These are phyloP conservation scores for Cladosporium colombiae DNA, from an alignment of 2,329 filamentous ascomycete species.

Conservation along the genomic window DNA sequence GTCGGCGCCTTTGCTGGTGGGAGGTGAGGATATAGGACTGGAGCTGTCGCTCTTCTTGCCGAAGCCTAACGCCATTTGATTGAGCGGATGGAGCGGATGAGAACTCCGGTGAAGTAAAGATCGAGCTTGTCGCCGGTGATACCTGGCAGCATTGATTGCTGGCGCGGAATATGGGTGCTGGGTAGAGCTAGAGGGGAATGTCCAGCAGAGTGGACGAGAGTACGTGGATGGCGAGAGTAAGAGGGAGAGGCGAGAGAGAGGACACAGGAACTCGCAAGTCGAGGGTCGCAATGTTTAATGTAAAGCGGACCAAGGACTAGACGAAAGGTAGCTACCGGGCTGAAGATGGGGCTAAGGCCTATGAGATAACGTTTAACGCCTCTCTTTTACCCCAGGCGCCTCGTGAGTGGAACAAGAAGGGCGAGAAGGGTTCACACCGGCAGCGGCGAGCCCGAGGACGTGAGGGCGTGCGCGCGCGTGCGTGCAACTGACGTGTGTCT, in stretches of 20 bases:
- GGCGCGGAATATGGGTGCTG: not conserved
- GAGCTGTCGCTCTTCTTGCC: constrained; percentile 19
- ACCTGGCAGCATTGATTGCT: constrained; percentile 28
- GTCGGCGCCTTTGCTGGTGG: constrained; percentile 18
- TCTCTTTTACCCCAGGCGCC: constrained; percentile 1
- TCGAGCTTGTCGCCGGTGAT: constrained; percentile 28
- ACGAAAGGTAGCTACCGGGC: not conserved
- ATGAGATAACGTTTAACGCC: not conserved
- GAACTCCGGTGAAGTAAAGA: constrained; percentile 31
- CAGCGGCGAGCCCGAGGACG: constrained; percentile 5
- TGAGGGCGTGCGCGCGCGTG: not conserved
- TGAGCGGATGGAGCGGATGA: constrained; percentile 48
- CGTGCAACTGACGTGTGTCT: constrained; percentile 9
- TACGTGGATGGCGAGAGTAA: not conserved
- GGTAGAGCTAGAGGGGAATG: not conserved
- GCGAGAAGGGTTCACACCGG: not conserved
- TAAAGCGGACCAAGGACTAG: constrained; percentile 1
- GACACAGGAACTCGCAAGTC: not conserved
- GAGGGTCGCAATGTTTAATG: constrained; percentile 1
- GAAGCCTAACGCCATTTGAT: constrained; percentile 54
- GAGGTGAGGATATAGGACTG: constrained; percentile 12
- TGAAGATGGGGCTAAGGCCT: constrained; percentile 10
- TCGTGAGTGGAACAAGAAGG: constrained; percentile 3
- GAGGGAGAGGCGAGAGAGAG: not conserved
- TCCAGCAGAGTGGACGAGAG: not conserved